A percentile compares a stretch with the other conserved stretches of the same genome.
Conservation (phyloP, 305 asterid species). For the Rubia peregrina region DNA sequence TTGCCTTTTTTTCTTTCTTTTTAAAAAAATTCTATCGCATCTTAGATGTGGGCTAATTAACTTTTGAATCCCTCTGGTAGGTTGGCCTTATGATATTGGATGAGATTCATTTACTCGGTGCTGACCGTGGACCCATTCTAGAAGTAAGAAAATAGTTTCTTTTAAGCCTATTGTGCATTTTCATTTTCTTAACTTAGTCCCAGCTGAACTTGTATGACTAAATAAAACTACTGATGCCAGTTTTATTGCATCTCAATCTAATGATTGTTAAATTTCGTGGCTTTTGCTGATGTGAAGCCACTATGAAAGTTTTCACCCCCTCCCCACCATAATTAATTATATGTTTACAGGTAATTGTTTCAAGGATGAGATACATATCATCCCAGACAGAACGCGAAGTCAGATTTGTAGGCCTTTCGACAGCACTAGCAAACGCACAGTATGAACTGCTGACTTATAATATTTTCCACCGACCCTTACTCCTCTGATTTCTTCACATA, state of each 20-base stretch:
- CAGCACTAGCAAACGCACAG: constrained; percentile 98
- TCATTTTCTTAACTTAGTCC: background rate
- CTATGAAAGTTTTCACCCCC: background rate
- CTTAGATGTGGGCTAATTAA: background rate
- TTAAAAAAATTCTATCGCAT: background rate
- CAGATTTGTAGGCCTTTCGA: constrained; percentile 94
- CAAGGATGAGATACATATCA: constrained; percentile 98
- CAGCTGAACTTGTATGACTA: background rate
- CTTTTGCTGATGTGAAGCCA: background rate
- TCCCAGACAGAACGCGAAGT: constrained; percentile 90
- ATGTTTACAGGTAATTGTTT: constrained; percentile 77
- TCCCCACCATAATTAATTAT: background rate
- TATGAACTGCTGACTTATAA: constrained; percentile 27
- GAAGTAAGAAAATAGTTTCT: constrained; percentile 49
- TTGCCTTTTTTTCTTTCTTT: background rate
- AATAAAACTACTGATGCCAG: background rate
- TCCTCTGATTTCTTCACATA: background rate
- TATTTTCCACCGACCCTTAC: constrained; percentile 4
- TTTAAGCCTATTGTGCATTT: background rate
- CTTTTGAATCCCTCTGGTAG: constrained; percentile 32
- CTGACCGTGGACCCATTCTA: constrained; percentile 99
- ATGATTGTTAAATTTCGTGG: background rate
- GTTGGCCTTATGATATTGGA: constrained; percentile 97
- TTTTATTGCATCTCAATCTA: background rate
- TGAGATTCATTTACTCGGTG: constrained; percentile 98